Evolutionary conservation across 163 green algal genomes (phyloP).

Genomic region (Prototheca wickerhamii): DNA sequence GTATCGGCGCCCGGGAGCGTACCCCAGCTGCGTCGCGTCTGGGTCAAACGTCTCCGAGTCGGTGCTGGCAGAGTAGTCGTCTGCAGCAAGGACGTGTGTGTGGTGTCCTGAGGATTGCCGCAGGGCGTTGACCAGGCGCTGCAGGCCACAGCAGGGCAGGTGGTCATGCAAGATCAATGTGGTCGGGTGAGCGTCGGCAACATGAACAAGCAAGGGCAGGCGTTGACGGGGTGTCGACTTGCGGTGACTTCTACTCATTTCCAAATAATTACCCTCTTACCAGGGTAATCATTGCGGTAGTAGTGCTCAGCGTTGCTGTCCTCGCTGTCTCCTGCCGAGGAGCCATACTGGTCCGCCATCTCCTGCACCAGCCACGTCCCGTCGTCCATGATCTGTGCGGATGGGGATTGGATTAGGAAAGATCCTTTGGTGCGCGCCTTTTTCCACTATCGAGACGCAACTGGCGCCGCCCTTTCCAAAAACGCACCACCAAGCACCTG

Average conservation of each 20-base stretch:
- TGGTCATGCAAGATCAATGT: no score
- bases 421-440: no score
- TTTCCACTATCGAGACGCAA: not conserved
- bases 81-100: not conserved
- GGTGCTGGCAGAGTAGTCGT: not conserved
- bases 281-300: slow-evolving; percentile 46
- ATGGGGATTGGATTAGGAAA: not conserved
- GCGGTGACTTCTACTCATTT: not conserved
- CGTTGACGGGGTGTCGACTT: not conserved
- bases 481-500: slow-evolving; percentile 9
- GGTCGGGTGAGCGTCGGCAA: no score
- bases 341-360: slow-evolving; percentile 12
- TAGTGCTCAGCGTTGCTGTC: slow-evolving; percentile 54
- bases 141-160: not conserved
- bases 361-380: slow-evolving; percentile 30
- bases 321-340: slow-evolving; percentile 34
- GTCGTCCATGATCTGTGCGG: slow-evolving; percentile 23
- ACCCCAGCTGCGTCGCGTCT: not conserved
- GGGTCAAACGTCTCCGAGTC: not conserved
- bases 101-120: not conserved
- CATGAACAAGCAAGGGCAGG: not conserved
- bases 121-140: not conserved
- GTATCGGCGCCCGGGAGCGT: no score
- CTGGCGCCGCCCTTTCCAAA: not conserved
- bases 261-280: not conserved